A percentile compares a stretch with the other conserved stretches of the same genome.
These are phyloP conservation scores for Porphyra umbilicalis DNA, from an alignment of 31 red algal genomes.

Conservation along the genomic window DNA sequence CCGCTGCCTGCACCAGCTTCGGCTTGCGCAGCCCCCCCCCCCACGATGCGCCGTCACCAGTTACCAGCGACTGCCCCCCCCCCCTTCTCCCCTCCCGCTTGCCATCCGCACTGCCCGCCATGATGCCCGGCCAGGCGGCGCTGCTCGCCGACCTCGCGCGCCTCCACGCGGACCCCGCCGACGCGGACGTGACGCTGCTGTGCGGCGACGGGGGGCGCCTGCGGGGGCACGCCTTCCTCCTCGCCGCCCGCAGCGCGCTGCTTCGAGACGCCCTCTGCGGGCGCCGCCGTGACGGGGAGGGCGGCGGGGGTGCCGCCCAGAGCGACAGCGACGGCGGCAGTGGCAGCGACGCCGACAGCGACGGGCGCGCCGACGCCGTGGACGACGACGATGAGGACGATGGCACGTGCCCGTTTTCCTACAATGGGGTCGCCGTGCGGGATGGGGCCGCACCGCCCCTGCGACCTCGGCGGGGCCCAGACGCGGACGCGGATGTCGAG, in stretches of 20 bases:
- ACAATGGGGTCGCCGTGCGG: background rate
- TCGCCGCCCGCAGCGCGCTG: background rate
- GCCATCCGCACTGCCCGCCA: background rate
- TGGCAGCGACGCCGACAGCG: background rate
- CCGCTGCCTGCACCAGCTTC: too few species aligned
- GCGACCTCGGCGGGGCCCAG: background rate
- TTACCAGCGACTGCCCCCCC: too few species aligned
- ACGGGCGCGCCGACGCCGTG: background rate
- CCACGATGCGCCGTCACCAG: too few species aligned
- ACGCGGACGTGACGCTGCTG: background rate
- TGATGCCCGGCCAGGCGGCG: background rate
- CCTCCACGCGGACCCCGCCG: background rate
- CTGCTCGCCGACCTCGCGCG: background rate
- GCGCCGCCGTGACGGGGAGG: background rate
- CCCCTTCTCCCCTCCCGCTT: too few species aligned
- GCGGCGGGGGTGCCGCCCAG: background rate
- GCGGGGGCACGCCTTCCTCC: background rate
- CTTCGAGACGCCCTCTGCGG: background rate
- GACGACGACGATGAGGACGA: background rate
- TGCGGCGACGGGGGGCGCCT: background rate
- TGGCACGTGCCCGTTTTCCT: background rate
- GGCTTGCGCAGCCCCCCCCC: too few species aligned
- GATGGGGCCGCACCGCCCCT: background rate
- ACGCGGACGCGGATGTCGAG: background rate
- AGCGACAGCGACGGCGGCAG: background rate